Evolutionary conservation across 192 early-diverging fungal genomes (phyloP).

Genomic region (Irineochytrium annulatum): DNA sequence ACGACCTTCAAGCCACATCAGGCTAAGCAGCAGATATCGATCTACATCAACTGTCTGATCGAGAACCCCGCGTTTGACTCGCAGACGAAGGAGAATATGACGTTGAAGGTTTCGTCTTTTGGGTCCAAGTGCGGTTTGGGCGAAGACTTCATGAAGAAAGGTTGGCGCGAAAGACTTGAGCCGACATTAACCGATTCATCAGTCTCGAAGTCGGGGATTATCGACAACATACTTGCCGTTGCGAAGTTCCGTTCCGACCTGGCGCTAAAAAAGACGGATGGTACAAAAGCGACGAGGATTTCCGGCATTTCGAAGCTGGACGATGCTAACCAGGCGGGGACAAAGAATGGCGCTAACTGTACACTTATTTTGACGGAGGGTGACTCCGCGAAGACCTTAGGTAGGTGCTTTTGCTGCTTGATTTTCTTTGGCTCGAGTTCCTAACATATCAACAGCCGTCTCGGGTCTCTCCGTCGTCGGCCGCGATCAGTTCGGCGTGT

Average conservation of each 20-base stretch:
- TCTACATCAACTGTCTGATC: conserved; percentile 93
- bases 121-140: conserved; percentile 71
- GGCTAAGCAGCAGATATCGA: conserved; percentile 84
- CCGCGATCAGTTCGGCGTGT: conserved; percentile 88
- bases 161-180: conserved; percentile 23
- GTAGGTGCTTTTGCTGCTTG: too few relatives aligned
- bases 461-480: conserved; percentile 83
- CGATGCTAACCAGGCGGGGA: conserved; percentile 92
- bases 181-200: conserved; percentile 7
- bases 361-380: conserved; percentile 96
- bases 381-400: conserved; percentile 90
- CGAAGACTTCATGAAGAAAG: conserved; percentile 78
- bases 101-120: conserved; percentile 68
- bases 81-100: conserved; percentile 97
- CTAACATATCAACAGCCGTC: conserved; percentile 86
- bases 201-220: conserved; percentile 81
- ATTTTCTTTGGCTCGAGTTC: conserved; percentile 96
- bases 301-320: conserved; percentile 84
- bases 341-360: conserved; percentile 64
- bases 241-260: conserved; percentile 68
- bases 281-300: conserved; percentile 60
- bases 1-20: conserved; percentile 72
- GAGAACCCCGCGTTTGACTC: conserved; percentile 95
- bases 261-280: conserved; percentile 86
- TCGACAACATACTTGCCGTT: conserved; percentile 73